A percentile compares a stretch with the other conserved stretches of the same genome.
Conservation (phyloP, 495 filamentous ascomycete genomes). For the Aspergillus campestris region DNA sequence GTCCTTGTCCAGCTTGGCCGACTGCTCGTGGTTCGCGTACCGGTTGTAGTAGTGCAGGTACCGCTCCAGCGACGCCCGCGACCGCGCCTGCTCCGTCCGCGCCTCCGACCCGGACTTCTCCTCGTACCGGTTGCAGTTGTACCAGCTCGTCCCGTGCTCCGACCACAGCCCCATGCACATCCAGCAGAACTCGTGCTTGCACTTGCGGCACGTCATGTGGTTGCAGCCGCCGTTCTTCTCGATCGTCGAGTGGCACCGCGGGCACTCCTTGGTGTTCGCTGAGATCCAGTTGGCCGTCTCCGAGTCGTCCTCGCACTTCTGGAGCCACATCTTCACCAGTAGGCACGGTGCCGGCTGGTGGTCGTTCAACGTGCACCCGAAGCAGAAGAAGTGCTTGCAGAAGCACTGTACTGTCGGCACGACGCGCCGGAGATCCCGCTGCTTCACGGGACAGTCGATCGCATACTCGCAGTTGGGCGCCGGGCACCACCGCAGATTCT, state of each 20-base stretch:
- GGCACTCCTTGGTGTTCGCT: conserved; percentile 96
- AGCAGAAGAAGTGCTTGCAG: conserved; percentile 85
- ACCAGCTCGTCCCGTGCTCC: conserved; percentile 99
- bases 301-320: conserved; percentile 97
- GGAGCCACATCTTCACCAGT: conserved; percentile 90
- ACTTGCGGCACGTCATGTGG: conserved; percentile 99
- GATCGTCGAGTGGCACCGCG: conserved; percentile 90
- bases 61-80: conserved; percentile 78
- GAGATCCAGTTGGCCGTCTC: conserved; percentile 99
- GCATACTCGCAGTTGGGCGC: conserved; percentile 92
- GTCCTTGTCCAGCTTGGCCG: conserved; percentile 93
- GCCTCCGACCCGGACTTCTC: conserved; percentile 90
- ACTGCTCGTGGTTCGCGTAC: conserved; percentile 98
- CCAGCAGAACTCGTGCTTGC: conserved; percentile 98
- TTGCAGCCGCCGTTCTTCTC: conserved; percentile 99
- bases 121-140: conserved; percentile 96
- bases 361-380: conserved; percentile 87
- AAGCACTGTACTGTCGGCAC: conserved; percentile 83
- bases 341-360: conserved; percentile 90
- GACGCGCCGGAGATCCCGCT: conserved; percentile 70
- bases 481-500: conserved; percentile 92
- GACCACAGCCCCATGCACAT: conserved; percentile 99
- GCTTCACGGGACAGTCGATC: conserved; percentile 78
- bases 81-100: conserved; percentile 81
- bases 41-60: conserved; percentile 99